Evolutionary conservation across 2,329 filamentous ascomycete species (phyloP).

Genomic region (Aaosphaeria arxii): DNA sequence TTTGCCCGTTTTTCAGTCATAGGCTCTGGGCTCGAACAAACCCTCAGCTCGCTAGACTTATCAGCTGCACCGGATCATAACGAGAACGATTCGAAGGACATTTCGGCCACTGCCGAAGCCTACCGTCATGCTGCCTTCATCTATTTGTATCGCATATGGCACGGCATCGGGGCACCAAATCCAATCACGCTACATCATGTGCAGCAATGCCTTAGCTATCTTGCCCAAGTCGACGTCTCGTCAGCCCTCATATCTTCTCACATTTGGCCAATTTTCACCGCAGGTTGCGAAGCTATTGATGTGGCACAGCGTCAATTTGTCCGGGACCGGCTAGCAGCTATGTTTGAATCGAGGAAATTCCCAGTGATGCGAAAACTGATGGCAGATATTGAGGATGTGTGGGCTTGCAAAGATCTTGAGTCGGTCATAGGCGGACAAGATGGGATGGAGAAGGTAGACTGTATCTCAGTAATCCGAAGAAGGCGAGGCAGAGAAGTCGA

Average conservation of each 20-base stretch:
- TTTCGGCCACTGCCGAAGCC: constrained; percentile 22
- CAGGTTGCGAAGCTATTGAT: constrained; percentile 26
- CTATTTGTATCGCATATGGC: constrained; percentile 32
- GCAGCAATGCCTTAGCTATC: constrained; percentile 15
- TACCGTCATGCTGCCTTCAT: constrained; percentile 33
- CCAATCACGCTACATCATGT: constrained; percentile 27
- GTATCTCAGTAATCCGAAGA: constrained; percentile 27
- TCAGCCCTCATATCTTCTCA: constrained; percentile 26
- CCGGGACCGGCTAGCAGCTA: constrained; percentile 17
- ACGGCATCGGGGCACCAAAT: constrained; percentile 27
- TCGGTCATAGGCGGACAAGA: constrained; percentile 15
- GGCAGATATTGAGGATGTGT: constrained; percentile 28
- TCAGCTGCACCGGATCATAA: too few species aligned
- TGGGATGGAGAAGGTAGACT: constrained; percentile 28
- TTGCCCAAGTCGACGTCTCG: constrained; percentile 11
- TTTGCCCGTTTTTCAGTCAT: not conserved
- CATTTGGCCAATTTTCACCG: constrained; percentile 31
- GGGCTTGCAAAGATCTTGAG: constrained; percentile 25
- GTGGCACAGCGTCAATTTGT: constrained; percentile 21
- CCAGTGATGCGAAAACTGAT: constrained; percentile 21
- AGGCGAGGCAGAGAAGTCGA: constrained; percentile 25
- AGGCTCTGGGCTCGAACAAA: constrained; percentile 17
- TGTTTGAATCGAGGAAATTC: constrained; percentile 22
- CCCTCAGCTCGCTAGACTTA: constrained; percentile 10
- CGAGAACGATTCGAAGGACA: constrained; percentile 6